These are phyloP conservation scores for Elsinoe necatrix DNA, from an alignment of 2,329 filamentous ascomycete genomes.

Conservation along the genomic window DNA sequence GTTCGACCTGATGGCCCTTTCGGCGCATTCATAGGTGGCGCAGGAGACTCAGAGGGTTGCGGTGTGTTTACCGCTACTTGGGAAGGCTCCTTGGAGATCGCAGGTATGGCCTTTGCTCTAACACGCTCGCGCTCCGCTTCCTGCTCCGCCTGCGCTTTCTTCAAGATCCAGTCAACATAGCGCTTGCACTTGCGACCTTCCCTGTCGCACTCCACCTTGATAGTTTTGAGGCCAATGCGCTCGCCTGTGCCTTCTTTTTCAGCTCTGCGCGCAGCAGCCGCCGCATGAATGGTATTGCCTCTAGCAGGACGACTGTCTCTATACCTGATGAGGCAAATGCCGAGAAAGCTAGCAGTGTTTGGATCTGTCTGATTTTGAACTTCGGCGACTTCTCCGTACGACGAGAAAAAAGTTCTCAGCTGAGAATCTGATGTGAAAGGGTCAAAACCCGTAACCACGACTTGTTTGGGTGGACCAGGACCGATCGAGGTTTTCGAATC, in stretches of 20 bases:
- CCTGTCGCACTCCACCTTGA: conserved; percentile 81
- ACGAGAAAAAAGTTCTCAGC: conserved; percentile 65
- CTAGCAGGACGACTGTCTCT: conserved; percentile 56
- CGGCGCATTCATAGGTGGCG: conserved; percentile 74
- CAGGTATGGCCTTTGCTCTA: conserved; percentile 25
- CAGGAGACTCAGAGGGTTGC: conserved; percentile 37
- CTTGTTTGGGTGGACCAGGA: conserved; percentile 78
- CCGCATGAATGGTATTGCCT: conserved; percentile 55
- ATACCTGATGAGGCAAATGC: conserved; percentile 86
- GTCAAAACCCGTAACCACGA: conserved; percentile 95
- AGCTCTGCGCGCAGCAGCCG: conserved; percentile 73
- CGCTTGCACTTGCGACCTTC: conserved; percentile 75
- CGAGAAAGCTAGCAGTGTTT: conserved; percentile 85
- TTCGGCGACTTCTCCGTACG: conserved; percentile 79
- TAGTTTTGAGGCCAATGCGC: conserved; percentile 65
- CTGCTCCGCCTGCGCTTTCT: conserved; percentile 56
- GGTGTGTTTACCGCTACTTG: conserved; percentile 30
- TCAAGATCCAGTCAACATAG: conserved; percentile 67
- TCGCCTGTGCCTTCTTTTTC: conserved; percentile 68
- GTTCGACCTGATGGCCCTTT: conserved; percentile 65
- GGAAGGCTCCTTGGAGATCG: background rate
- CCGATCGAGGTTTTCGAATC: conserved; percentile 78
- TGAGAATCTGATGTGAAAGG: conserved; percentile 74
- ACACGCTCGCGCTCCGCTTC: conserved; percentile 35
- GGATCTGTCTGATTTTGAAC: conserved; percentile 94